Evolutionary conservation across 1,139 yeast genomes (phyloP).

Genomic region (Tardiomyces blankii): DNA sequence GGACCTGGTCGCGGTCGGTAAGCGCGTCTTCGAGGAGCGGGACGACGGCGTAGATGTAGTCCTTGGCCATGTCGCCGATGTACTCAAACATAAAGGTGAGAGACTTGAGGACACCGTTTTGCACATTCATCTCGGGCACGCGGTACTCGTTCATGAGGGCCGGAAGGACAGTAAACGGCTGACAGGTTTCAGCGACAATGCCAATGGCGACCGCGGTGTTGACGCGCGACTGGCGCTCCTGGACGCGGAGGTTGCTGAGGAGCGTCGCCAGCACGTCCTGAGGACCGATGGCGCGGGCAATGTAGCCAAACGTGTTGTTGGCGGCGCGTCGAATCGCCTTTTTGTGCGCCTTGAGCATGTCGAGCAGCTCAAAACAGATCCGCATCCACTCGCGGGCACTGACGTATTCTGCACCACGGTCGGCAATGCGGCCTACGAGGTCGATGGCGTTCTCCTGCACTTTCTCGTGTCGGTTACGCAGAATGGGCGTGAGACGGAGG

Average conservation of each 20-base stretch:
- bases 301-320: constrained; percentile 81
- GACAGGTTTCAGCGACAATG: constrained; percentile 88
- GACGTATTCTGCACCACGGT: constrained; percentile 72
- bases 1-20: constrained; percentile 84
- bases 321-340: constrained; percentile 78
- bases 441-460: constrained; percentile 82
- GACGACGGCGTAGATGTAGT: constrained; percentile 70
- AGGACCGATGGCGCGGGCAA: constrained; percentile 92
- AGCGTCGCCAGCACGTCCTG: constrained; percentile 85
- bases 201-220: constrained; percentile 98
- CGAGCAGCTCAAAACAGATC: constrained; percentile 82
- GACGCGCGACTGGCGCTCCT: constrained; percentile 92
- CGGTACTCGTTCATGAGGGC: constrained; percentile 94
- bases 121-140: constrained; percentile 87
- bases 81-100: constrained; percentile 91
- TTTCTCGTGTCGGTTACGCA: constrained; percentile 80
- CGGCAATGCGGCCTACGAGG: constrained; percentile 76
- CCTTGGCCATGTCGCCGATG: constrained; percentile 71
- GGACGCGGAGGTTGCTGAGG: constrained; percentile 75
- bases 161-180: constrained; percentile 92
- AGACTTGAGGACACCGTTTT: constrained; percentile 90
- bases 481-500: constrained; percentile 84
- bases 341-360: constrained; percentile 76
- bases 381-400: constrained; percentile 98
- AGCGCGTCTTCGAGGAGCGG: constrained; percentile 85